Evolutionary conservation across 768 basidiomycete species (phyloP).

Genomic region (Agrocybe chaxingu): DNA sequence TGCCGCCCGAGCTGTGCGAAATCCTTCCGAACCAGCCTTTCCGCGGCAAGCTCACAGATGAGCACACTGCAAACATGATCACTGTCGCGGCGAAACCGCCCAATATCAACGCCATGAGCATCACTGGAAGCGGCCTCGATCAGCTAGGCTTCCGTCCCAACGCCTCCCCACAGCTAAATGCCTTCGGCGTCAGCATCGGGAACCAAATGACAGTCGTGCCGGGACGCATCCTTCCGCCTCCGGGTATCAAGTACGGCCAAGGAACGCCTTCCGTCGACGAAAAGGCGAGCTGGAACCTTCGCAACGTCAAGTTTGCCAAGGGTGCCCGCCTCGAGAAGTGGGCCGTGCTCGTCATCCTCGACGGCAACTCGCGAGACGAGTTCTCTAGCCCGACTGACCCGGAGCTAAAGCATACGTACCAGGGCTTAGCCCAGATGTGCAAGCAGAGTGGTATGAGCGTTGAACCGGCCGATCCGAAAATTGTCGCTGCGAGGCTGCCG

Average conservation of each 20-base stretch:
- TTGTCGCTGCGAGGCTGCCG: conserved; percentile 45
- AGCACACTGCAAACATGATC: conserved; percentile 75
- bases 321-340: conserved; percentile 59
- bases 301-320: conserved; percentile 56
- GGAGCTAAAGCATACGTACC: conserved; percentile 40
- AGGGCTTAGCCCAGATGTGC: conserved; percentile 64
- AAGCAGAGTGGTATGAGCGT: conserved; percentile 58
- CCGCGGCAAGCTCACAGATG: conserved; percentile 63
- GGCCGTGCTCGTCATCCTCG: conserved; percentile 67
- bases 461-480: conserved; percentile 29
- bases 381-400: conserved; percentile 55
- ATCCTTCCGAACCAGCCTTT: conserved; percentile 69
- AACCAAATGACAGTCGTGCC: conserved; percentile 68
- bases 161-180: conserved; percentile 35
- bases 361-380: conserved; percentile 54
- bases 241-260: conserved; percentile 57
- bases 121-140: conserved; percentile 59
- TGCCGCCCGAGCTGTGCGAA: conserved; percentile 74
- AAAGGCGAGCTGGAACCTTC: conserved; percentile 79
- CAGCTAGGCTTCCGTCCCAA: conserved; percentile 52
- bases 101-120: conserved; percentile 59
- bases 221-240: conserved; percentile 62
- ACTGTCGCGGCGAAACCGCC: conserved; percentile 67
- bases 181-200: conserved; percentile 63
- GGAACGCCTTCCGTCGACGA: conserved; percentile 44